These are phyloP conservation scores for Aspergillus sclerotioniger DNA, from an alignment of 495 filamentous ascomycete genomes.

Conservation along the genomic window DNA sequence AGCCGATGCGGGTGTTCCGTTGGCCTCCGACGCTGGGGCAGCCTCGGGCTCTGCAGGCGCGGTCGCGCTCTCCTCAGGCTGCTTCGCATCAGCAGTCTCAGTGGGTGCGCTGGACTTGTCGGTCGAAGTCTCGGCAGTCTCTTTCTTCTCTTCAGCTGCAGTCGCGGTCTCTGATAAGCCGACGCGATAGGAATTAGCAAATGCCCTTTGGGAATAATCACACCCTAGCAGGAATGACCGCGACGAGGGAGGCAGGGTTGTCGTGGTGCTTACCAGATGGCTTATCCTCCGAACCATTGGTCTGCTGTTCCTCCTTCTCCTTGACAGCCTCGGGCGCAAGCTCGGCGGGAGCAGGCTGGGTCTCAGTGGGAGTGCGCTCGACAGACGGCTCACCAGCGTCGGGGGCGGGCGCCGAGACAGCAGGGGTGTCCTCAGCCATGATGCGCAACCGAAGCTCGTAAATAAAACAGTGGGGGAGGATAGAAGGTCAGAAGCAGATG, in stretches of 20 bases:
- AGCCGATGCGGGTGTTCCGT: constrained; percentile 46
- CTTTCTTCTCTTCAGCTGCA: constrained; percentile 33
- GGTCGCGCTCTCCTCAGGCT: constrained; percentile 25
- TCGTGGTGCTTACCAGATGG: constrained; percentile 31
- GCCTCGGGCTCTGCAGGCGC: constrained; percentile 27
- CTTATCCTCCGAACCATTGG: constrained; percentile 33
- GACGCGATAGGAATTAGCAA: constrained; percentile 25
- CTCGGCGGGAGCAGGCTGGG: constrained; percentile 21
- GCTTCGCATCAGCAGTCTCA: constrained; percentile 35
- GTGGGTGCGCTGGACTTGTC: constrained; percentile 27
- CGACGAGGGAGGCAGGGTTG: constrained; percentile 1
- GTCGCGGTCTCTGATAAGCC: constrained; percentile 22
- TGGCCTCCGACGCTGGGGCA: constrained; percentile 31
- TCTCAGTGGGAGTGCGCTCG: constrained; percentile 35
- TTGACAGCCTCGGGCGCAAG: constrained; percentile 22
- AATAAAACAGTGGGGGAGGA: constrained; percentile 10
- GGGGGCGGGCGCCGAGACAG: constrained; percentile 31
- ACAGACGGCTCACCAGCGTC: constrained; percentile 32
- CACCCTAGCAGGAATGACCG: background rate
- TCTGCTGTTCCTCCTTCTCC: constrained; percentile 31
- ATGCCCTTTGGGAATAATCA: constrained; percentile 4
- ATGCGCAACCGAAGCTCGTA: constrained; percentile 27
- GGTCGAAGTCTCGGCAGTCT: constrained; percentile 22
- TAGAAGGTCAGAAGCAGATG: constrained; percentile 12
- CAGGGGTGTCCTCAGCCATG: constrained; percentile 46